phyloP scores from a whole-genome alignment of 768 basidiomycete genomes.

The Lactarius hatsudake region DNA sequence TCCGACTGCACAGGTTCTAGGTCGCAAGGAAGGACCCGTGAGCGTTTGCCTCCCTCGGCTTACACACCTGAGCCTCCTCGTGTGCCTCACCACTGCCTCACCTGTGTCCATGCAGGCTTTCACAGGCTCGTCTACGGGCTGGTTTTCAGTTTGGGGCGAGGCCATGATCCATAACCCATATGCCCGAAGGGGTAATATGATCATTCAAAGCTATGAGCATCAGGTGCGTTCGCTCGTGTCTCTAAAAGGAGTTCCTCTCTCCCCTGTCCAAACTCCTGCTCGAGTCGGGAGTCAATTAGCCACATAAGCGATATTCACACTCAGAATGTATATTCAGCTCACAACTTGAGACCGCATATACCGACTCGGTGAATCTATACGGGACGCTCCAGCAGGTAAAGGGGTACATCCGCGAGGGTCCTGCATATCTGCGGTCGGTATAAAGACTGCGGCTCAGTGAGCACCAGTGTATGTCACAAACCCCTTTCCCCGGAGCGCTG shows the following conservation, averaged over 20 bases:
- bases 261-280: neutral
- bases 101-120: neutral
- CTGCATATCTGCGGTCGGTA: neutral
- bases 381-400: neutral
- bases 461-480: constrained; percentile 1
- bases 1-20: neutral
- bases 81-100: neutral
- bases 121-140: neutral
- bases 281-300: constrained; percentile 2
- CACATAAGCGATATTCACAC: neutral
- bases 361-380: neutral
- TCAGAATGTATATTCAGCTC: constrained; percentile 1
- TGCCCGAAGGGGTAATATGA: neutral
- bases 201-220: neutral
- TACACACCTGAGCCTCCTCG: neutral
- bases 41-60: neutral
- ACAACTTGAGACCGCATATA: neutral
- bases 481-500: constrained; percentile 14
- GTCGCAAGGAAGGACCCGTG: neutral
- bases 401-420: neutral
- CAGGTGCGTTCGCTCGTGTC: neutral
- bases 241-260: neutral
- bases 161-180: neutral
- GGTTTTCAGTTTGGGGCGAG: neutral
- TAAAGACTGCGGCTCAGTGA: constrained; percentile 1